Evolutionary conservation across 371 early-diverging fungal genomes (phyloP).

Genomic region (Blyttiomyces sp.): DNA sequence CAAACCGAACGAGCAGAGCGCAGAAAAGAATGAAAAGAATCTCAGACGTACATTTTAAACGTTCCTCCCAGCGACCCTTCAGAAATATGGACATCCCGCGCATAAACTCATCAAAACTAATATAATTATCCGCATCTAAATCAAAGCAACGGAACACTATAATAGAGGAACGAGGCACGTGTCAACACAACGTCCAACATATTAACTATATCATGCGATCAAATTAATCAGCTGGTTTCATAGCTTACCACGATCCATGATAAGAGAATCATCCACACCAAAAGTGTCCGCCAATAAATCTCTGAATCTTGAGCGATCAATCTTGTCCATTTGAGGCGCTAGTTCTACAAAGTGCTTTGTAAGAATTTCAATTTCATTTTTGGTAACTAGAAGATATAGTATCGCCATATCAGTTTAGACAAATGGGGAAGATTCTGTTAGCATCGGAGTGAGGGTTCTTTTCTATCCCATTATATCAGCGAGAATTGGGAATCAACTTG

Average conservation of each 20-base stretch:
- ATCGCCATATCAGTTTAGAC: no score
- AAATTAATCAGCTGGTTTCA: neutral
- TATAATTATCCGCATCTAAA: conserved; percentile 52
- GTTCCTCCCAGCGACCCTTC: conserved; percentile 47
- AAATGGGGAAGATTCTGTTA: neutral
- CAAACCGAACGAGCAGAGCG: no score
- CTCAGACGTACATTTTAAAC: conserved; percentile 34
- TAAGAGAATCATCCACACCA: conserved; percentile 52
- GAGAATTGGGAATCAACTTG: neutral
- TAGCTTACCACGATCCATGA: conserved; percentile 54
- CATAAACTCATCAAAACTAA: conserved; percentile 48
- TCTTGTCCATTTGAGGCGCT: conserved; percentile 37
- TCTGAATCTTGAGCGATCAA: conserved; percentile 50
- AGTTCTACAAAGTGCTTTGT: conserved; percentile 25
- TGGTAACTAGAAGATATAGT: conserved; percentile 27
- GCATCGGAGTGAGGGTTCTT: neutral
- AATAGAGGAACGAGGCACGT: neutral
- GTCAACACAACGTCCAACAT: neutral
- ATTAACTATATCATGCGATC: neutral
- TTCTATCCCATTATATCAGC: neutral
- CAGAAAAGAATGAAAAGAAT: neutral
- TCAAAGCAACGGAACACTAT: conserved; percentile 51
- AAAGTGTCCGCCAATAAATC: conserved; percentile 54
- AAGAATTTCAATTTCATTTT: conserved; percentile 31
- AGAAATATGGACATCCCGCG: conserved; percentile 51